phyloP scores from a whole-genome alignment of 345 rosid genomes.

The Gossypium anomalum region DNA sequence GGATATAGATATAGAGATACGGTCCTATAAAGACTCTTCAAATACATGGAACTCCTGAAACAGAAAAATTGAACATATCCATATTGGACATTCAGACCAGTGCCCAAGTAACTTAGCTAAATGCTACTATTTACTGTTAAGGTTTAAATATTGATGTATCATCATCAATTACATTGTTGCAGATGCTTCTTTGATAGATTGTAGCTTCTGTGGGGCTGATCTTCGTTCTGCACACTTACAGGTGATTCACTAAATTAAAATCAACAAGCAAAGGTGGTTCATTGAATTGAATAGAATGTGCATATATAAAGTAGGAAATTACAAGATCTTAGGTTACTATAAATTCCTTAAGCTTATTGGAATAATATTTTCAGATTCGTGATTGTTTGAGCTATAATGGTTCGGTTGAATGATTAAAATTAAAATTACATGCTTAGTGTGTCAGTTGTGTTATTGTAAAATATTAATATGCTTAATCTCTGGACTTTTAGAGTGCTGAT shows the following conservation, averaged over 20 bases:
- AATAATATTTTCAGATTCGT: not conserved
- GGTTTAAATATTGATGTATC: not conserved
- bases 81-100: not conserved
- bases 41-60: not conserved
- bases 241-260: slow-evolving; percentile 32
- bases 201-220: slow-evolving; percentile 90
- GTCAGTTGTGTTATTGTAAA: slow-evolving; percentile 2
- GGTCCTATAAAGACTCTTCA: not conserved
- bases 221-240: slow-evolving; percentile 87
- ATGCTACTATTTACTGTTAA: not conserved
- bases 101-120: not conserved
- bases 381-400: not conserved
- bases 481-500: slow-evolving; percentile 64
- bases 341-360: not conserved
- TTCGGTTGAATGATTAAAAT: not conserved
- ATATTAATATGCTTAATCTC: slow-evolving; percentile 13
- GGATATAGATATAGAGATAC: not conserved
- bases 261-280: not conserved
- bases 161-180: slow-evolving; percentile 23
- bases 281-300: slow-evolving; percentile 1
- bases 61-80: not conserved
- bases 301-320: slow-evolving; percentile 2
- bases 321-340: not conserved
- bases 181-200: slow-evolving; percentile 82
- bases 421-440: not conserved